Evolutionary conservation across 176 grass and related monocot genomes (phyloP), one percentile per base, ranked within the genome.

Genomic region (Puccinellia tenuiflora): DNA sequence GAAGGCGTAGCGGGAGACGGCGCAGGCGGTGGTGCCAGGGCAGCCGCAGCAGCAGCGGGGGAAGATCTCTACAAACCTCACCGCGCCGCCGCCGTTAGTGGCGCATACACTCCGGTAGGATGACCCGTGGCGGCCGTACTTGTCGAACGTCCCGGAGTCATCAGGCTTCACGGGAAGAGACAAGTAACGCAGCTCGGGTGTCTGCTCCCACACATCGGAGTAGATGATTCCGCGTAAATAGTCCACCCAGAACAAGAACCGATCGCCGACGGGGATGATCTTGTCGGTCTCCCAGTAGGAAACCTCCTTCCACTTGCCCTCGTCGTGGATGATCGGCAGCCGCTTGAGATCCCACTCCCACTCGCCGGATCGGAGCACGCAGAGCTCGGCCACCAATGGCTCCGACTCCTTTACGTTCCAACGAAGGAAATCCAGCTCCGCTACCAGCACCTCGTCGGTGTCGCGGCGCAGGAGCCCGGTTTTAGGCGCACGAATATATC

Each of bases 401-500:
- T 60, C 11, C 0, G 25, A 16, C 12, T 3, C 25, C 14, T 15
- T 1, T 25, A 14, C 0, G 0, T 15, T 7, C 6, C 0, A 0
- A 29, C 26, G 1, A 61, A 5, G 12, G 25, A 14, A 15, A 11
- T 29, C 6, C 24, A 61, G 57, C 57, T 4, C 1, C 5, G 57
- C 57, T 25, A 61, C 57, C 0, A 29, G 57, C 57, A 61, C 24
- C 55, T 59, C 22, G 24, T 59, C 24, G 0, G 25, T 25, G 55
- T 11, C 55, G 22, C 55, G 55, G 55, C 57, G 25, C 57, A 61
- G 12, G 13, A 61, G 12, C 25, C 1, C 57, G 12, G 5, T 61
- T 60, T 5, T 1, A 29, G 0, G 11, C 11, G n/a, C n/a, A n/a
- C n/a, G n/a, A n/a, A 28, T 28, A 26, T 1, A 14, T 0, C 11